Evolutionary conservation across 2,329 filamentous ascomycete species (phyloP).

Genomic region (Thielaviopsis musarum): DNA sequence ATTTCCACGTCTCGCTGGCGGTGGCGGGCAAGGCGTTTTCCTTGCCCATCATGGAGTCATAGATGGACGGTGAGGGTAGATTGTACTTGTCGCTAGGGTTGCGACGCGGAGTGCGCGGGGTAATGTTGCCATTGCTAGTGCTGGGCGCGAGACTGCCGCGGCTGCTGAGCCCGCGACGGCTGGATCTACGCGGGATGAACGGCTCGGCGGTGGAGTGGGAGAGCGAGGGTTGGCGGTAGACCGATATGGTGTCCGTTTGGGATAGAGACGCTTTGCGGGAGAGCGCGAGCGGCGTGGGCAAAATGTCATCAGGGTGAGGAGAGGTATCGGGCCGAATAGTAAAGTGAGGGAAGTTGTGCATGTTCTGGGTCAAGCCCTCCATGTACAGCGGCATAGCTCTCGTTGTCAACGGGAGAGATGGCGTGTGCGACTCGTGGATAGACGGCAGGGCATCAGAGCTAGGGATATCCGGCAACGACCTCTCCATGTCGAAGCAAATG

Average conservation of each 20-base stretch:
- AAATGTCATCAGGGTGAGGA: constrained; percentile 3
- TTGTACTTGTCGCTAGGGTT: constrained; percentile 1
- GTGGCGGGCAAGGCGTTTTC: constrained; percentile 2
- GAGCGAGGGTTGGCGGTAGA: not conserved
- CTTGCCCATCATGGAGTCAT: constrained; percentile 8
- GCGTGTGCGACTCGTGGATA: constrained; percentile 4
- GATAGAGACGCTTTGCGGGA: constrained; percentile 6
- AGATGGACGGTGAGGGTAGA: not conserved
- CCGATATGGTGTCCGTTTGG: not conserved
- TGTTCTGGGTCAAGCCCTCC: not conserved
- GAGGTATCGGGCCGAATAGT: constrained; percentile 3
- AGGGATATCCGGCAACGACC: constrained; percentile 8
- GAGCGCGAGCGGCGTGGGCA: constrained; percentile 2
- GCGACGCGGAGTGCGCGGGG: not conserved
- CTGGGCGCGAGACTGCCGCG: not conserved
- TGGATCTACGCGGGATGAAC: constrained; percentile 1
- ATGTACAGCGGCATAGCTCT: not conserved
- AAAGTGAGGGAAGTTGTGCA: not conserved
- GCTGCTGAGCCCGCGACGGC: not conserved
- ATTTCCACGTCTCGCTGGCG: constrained; percentile 6
- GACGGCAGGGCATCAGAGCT: constrained; percentile 12
- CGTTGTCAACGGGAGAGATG: not conserved
- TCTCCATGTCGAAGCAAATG: constrained; percentile 2
- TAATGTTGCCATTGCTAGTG: constrained; percentile 1
- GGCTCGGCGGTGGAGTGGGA: constrained; percentile 3